Evolutionary conservation across 139 green algal species (phyloP).

Genomic region (Micractinium sp.): DNA sequence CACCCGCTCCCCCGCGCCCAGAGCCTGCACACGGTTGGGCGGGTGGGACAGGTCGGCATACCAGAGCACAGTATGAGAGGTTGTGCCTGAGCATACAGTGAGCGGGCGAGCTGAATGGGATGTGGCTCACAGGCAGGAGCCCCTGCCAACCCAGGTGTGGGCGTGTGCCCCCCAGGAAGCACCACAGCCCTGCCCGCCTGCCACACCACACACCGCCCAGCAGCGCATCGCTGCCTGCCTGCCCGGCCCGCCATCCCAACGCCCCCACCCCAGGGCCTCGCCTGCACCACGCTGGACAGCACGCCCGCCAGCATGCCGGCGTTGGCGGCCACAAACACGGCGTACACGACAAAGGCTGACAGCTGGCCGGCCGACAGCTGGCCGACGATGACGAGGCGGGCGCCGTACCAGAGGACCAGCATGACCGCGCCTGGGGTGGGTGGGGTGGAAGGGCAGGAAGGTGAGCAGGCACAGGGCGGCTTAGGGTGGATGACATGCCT

Average conservation of each 20-base stretch:
- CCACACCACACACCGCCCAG: background rate
- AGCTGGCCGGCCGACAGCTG: constrained; percentile 61
- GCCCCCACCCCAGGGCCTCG: background rate
- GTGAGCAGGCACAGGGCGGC: background rate
- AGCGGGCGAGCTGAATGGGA: too few species aligned
- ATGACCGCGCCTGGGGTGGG: constrained; percentile 40
- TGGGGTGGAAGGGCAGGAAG: background rate
- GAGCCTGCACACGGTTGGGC: constrained; percentile 25
- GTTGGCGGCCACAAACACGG: constrained; percentile 54
- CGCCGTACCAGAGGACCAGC: constrained; percentile 79
- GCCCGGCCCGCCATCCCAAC: background rate
- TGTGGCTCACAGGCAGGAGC: too few species aligned
- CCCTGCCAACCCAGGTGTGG: too few species aligned
- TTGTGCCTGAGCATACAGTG: too few species aligned
- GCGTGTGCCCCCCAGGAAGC: too few species aligned
- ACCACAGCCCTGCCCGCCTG: background rate
- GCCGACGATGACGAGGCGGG: constrained; percentile 52
- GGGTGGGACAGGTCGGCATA: background rate
- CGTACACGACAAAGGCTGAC: constrained; percentile 62
- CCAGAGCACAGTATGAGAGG: too few species aligned
- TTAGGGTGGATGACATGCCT: background rate
- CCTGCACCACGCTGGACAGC: constrained; percentile 51
- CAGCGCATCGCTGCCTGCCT: too few species aligned
- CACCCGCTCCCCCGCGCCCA: constrained; percentile 51
- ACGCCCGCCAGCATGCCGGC: constrained; percentile 49